A percentile compares a stretch with the other conserved stretches of the same genome.
Conservation (phyloP, 192 early-diverging fungal genomes). For the Coemansia umbellata region DNA sequence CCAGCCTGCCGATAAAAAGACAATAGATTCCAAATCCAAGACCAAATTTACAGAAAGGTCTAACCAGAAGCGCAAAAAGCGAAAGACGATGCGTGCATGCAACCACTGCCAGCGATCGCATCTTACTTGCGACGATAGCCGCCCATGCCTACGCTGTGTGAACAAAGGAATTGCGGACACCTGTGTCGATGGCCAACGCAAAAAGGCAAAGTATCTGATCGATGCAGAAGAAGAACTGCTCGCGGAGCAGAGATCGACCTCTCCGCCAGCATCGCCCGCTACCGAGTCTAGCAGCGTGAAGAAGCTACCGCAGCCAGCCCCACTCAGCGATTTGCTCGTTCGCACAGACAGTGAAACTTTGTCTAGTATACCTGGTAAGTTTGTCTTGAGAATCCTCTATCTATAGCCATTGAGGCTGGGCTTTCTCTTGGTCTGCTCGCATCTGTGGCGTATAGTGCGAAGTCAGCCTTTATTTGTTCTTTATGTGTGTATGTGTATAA, state of each 20-base stretch:
- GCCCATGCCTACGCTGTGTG: constrained; percentile 85
- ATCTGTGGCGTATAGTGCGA: no score
- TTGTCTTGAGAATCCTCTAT: no score
- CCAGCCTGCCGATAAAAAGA: background rate
- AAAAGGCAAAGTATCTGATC: constrained; percentile 89
- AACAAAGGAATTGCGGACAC: constrained; percentile 71
- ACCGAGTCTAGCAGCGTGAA: no score
- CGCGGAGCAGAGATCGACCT: constrained; percentile 10
- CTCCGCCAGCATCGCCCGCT: background rate
- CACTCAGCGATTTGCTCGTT: no score
- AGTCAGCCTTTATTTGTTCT: no score
- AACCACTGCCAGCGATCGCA: constrained; percentile 62
- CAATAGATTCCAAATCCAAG: background rate
- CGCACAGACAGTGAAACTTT: no score
- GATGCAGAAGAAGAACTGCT: constrained; percentile 46
- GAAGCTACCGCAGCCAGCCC: no score
- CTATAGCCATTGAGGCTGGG: no score
- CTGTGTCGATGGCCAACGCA: constrained; percentile 81
- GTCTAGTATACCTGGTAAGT: no score
- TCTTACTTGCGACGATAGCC: constrained; percentile 60
- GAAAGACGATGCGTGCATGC: constrained; percentile 59
- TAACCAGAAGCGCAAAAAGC: constrained; percentile 15
- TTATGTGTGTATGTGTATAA: no score
- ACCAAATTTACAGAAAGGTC: background rate
- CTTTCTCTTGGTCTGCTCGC: no score